These are phyloP conservation scores for Arachis hypogaea DNA, from an alignment of 306 rosid genomes.

Conservation along the genomic window DNA sequence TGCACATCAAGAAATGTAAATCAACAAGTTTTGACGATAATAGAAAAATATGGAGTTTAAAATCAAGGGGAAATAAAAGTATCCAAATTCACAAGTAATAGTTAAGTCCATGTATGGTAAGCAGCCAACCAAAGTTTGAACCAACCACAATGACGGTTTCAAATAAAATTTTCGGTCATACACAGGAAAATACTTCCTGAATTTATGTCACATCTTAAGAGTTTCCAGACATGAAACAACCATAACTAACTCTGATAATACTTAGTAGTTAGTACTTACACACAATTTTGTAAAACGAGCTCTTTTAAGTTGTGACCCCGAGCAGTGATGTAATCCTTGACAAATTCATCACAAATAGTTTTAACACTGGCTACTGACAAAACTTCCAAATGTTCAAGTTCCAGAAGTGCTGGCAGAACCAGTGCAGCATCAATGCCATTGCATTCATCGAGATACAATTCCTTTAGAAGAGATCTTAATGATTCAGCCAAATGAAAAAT, in stretches of 20 bases:
- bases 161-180: no score
- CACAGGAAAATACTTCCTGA: background rate
- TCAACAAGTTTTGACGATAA: slow-evolving; percentile 27
- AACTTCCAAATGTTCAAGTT: slow-evolving; percentile 74
- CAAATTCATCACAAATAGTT: slow-evolving; percentile 61
- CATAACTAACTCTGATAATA: slow-evolving; percentile 13
- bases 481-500: slow-evolving; percentile 62
- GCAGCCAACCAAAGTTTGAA: background rate
- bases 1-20: slow-evolving; percentile 49
- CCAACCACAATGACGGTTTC: no score
- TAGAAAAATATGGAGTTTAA: slow-evolving; percentile 21
- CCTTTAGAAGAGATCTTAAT: slow-evolving; percentile 64
- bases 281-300: slow-evolving; percentile 71
- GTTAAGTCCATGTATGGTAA: slow-evolving; percentile 21
- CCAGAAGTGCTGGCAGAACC: slow-evolving; percentile 62
- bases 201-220: slow-evolving; percentile 8
- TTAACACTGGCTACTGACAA: slow-evolving; percentile 73
- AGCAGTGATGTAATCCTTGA: slow-evolving; percentile 53
- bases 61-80: slow-evolving; percentile 3
- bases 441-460: slow-evolving; percentile 81
- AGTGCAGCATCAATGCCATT: slow-evolving; percentile 56
- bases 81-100: slow-evolving; percentile 8
- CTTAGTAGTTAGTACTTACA: slow-evolving; percentile 62
- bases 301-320: slow-evolving; percentile 75
- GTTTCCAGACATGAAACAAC: slow-evolving; percentile 25